phyloP scores from a whole-genome alignment of 495 filamentous ascomycete species.

The Darksidea phi region DNA sequence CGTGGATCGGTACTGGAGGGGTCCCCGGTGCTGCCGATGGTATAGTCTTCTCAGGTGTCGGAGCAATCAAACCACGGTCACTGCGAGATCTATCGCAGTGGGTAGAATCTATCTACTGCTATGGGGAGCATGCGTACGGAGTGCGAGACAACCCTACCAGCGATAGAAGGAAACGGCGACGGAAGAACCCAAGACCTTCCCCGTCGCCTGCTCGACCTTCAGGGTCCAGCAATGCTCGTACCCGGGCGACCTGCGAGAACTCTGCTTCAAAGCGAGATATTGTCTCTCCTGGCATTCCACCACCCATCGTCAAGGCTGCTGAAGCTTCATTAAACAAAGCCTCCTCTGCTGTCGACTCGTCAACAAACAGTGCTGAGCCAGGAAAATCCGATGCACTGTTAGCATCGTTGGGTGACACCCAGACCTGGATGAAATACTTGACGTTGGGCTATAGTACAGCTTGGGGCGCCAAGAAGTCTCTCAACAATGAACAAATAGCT shows the following conservation, averaged over 20 bases:
- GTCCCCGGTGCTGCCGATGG: slow-evolving; percentile 72
- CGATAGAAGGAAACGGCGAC: slow-evolving; percentile 41
- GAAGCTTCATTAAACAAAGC: slow-evolving; percentile 35
- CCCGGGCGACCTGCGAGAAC: background rate
- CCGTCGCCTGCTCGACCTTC: background rate
- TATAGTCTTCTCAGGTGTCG: slow-evolving; percentile 76
- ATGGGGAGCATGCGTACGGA: slow-evolving; percentile 77
- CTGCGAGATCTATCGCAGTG: slow-evolving; percentile 69
- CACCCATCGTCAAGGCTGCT: slow-evolving; percentile 37
- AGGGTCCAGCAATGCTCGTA: background rate
- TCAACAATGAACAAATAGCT: background rate
- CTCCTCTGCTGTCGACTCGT: slow-evolving; percentile 20
- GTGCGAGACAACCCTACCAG: slow-evolving; percentile 70
- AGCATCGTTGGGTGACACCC: slow-evolving; percentile 32
- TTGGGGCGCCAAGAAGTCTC: slow-evolving; percentile 47
- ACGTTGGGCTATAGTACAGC: slow-evolving; percentile 59
- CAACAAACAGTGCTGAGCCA: background rate
- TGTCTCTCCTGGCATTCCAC: slow-evolving; percentile 34
- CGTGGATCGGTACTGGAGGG: slow-evolving; percentile 67
- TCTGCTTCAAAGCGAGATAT: background rate
- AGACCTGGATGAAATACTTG: slow-evolving; percentile 40
- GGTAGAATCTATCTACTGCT: slow-evolving; percentile 79
- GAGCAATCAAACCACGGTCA: slow-evolving; percentile 62
- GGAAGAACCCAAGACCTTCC: slow-evolving; percentile 17
- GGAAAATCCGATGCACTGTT: slow-evolving; percentile 12